Base-by-base conservation (phyloP, 345 rosid species). In the Aurinia saxatilis region DNA sequence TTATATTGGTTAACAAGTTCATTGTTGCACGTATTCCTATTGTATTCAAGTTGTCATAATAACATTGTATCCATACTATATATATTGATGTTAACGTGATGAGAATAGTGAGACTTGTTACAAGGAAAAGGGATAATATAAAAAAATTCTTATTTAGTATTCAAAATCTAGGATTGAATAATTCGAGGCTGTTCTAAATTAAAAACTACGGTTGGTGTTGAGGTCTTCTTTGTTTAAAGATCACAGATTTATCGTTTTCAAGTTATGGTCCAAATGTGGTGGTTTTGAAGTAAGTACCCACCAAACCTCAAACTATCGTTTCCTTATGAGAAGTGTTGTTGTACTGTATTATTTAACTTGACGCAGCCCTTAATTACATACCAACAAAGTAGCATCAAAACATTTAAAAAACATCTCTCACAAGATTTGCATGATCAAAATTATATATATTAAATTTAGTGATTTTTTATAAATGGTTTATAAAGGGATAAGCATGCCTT, bases 401-500 rank as follows among this genome's bases (percentile, higher is more conserved):
- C 55, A n/a, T 46, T 37, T 23, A 29, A 17, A 52, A 6, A 8
- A 12, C 8, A 6, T 4, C 14, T n/a, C 11, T 49, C 23, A 10
- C 2, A 61, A 37, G 29, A 47, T 14, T 14, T 34, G 45, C 42
- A 33, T 31, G 33, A 27, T 23, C 31, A 36, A 23, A 25, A 5
- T 10, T 7, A 27, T 5, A 27, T 5, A 17, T 12, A 35, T 2
- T 14, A 11, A 16, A 62, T 11, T 25, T 37, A 5, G 39, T 29
- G 37, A 63, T 14, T 8, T 23, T 47, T 16, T 34, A 25, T 7
- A 16, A 56, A 33, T 8, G 8, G 40, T 17, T 30, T 49, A 39
- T 48, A 40, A 18, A 25, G 48, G 18, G 57, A 39, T 50, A 42
- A 59, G 29, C 60, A 68, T 23, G 60, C 40, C 15, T 41, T 35